Conservation (phyloP, 1,284 basidiomycete genomes). For the Neonothopanus nambi region DNA sequence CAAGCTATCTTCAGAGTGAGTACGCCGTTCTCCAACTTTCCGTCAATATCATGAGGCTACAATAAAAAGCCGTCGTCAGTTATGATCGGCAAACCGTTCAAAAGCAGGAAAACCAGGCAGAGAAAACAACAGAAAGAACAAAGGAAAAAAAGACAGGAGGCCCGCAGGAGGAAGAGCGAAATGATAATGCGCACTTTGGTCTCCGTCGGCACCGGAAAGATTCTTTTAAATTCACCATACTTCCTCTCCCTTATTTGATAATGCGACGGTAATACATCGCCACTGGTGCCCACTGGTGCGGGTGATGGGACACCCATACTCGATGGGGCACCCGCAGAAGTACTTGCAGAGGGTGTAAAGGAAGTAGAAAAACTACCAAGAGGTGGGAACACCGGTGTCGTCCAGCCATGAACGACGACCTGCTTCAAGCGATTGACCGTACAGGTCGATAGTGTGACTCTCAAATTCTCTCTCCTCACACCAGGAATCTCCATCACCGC, state of each 20-base stretch:
- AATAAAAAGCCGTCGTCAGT: constrained; percentile 1
- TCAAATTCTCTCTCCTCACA: constrained; percentile 51
- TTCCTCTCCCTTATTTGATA: constrained; percentile 45
- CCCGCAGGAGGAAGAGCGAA: constrained; percentile 9
- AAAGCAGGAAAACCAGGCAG: constrained; percentile 17
- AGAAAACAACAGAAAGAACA: too few species aligned
- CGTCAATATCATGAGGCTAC: constrained; percentile 48
- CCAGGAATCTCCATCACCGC: constrained; percentile 68
- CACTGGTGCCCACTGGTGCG: constrained; percentile 13
- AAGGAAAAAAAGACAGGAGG: constrained; percentile 7
- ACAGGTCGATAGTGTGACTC: constrained; percentile 53
- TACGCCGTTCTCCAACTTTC: constrained; percentile 50
- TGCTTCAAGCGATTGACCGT: constrained; percentile 56
- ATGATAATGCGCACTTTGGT: constrained; percentile 47
- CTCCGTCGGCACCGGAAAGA: constrained; percentile 55
- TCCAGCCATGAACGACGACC: constrained; percentile 49
- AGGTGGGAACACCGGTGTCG: constrained; percentile 32
- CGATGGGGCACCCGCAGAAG: too few species aligned
- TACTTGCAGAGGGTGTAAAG: not conserved
- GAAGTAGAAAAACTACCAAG: not conserved
- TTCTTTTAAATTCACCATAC: constrained; percentile 52
- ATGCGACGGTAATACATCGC: not conserved
- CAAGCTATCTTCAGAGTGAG: constrained; percentile 47
- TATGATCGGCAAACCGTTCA: constrained; percentile 2
- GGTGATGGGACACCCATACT: constrained; percentile 30